phyloP scores from a whole-genome alignment of 2,329 filamentous ascomycete species.

The Epichloe scottii region DNA sequence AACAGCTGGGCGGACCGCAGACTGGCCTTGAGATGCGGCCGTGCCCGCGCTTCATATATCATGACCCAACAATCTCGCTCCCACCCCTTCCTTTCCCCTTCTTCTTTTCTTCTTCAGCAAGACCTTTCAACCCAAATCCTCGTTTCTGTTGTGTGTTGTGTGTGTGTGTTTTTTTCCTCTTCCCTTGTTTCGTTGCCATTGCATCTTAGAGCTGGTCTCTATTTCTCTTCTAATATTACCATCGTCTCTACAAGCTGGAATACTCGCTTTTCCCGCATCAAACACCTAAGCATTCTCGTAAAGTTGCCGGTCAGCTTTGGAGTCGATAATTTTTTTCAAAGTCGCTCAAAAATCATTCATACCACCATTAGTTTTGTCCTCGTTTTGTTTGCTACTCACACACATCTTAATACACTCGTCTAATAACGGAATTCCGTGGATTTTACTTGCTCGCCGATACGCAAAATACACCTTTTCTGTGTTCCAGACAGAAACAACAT shows the following conservation, averaged over 20 bases:
- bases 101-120: conserved; percentile 50
- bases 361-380: conserved; percentile 8
- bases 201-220: conserved; percentile 42
- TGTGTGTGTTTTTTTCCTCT: conserved; percentile 22
- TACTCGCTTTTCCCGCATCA: conserved; percentile 4
- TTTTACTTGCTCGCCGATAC: conserved; percentile 42
- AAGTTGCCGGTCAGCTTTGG: conserved; percentile 31
- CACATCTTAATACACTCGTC: conserved; percentile 21
- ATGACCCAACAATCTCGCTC: conserved; percentile 1
- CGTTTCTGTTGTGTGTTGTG: conserved; percentile 32
- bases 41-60: not conserved
- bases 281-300: not conserved
- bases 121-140: conserved; percentile 42
- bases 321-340: conserved; percentile 13
- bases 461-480: conserved; percentile 6
- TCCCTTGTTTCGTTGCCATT: conserved; percentile 26
- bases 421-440: conserved; percentile 38
- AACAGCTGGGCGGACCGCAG: not conserved
- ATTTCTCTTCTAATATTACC: conserved; percentile 23
- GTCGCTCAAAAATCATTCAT: conserved; percentile 9
- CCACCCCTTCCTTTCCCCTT: conserved; percentile 22
- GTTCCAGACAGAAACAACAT: conserved; percentile 3
- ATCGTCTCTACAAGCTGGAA: conserved; percentile 10
- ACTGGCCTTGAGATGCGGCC: not conserved
- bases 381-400: not conserved